Conservation (phyloP, 257 asterid species). For the Fraxinus excelsior region DNA sequence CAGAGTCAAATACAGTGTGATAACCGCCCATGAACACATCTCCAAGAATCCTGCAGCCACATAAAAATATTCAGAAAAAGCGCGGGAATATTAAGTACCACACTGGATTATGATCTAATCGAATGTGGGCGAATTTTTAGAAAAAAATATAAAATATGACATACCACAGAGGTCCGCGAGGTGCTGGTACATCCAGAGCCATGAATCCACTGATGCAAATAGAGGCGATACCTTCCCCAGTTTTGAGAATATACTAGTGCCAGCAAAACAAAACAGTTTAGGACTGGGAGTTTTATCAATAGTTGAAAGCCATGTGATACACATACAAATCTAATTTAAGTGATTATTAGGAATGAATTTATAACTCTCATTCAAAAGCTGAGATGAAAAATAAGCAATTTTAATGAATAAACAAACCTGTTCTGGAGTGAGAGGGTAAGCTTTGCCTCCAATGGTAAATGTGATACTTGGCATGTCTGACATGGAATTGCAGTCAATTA, state of each 20-base stretch:
- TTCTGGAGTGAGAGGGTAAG: conserved; percentile 43
- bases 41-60: conserved; percentile 81
- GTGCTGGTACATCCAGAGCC: conserved; percentile 85
- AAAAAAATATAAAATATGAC: conserved; percentile 3
- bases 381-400: not conserved
- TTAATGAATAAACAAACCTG: conserved; percentile 34
- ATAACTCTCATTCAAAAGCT: not conserved
- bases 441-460: conserved; percentile 39
- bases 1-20: conserved; percentile 88
- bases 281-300: not conserved
- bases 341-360: too few relatives aligned
- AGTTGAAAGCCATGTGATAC: not conserved
- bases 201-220: conserved; percentile 86
- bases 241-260: conserved; percentile 74
- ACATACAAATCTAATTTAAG: too few relatives aligned
- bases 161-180: conserved; percentile 95
- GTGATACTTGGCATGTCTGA: conserved; percentile 44
- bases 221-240: conserved; percentile 60
- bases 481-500: conserved; percentile 38
- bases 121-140: not conserved
- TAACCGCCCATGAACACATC: conserved; percentile 95
- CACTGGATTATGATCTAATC: not conserved
- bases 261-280: conserved; percentile 14
- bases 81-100: not conserved
- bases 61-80: conserved; percentile 3